Conservation (phyloP, 78 protist species). For the slime mould (Dictyostelium discoideum) region DNA sequence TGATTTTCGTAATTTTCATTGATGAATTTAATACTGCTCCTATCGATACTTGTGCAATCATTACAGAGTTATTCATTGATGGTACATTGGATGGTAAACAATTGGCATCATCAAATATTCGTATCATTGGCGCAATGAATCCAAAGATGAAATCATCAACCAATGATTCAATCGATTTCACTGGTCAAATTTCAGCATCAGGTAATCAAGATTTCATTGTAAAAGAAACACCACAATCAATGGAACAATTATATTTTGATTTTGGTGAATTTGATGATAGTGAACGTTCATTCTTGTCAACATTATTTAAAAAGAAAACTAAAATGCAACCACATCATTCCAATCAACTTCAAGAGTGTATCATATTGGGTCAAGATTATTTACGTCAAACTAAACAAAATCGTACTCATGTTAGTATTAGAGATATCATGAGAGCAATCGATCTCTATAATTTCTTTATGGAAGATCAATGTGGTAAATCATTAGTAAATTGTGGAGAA, state of each 20-base stretch:
- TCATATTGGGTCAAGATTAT: conserved; percentile 20
- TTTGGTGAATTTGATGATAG: conserved; percentile 41
- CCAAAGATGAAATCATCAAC: not conserved
- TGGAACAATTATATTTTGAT: conserved; percentile 40
- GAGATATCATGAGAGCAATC: conserved; percentile 61
- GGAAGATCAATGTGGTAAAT: not conserved
- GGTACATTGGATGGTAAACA: conserved; percentile 71
- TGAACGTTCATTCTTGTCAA: conserved; percentile 34
- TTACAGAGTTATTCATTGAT: conserved; percentile 84
- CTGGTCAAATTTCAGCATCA: not conserved
- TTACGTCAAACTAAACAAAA: conserved; percentile 14
- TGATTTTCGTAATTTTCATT: conserved; percentile 73
- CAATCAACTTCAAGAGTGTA: not conserved
- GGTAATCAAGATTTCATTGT: conserved; percentile 46
- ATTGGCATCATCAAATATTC: conserved; percentile 26
- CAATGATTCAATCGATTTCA: not conserved
- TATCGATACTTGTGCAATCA: conserved; percentile 53
- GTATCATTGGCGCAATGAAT: conserved; percentile 84
- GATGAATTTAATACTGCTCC: conserved; percentile 84
- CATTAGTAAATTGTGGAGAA: not conserved
- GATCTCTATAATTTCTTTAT: conserved; percentile 66
- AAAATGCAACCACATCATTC: not conserved
- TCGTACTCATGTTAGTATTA: conserved; percentile 68
- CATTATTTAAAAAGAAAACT: not conserved
- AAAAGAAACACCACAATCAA: conserved; percentile 36